phyloP scores from a whole-genome alignment of 495 filamentous ascomycete genomes.

The Articulospora tetracladia region DNA sequence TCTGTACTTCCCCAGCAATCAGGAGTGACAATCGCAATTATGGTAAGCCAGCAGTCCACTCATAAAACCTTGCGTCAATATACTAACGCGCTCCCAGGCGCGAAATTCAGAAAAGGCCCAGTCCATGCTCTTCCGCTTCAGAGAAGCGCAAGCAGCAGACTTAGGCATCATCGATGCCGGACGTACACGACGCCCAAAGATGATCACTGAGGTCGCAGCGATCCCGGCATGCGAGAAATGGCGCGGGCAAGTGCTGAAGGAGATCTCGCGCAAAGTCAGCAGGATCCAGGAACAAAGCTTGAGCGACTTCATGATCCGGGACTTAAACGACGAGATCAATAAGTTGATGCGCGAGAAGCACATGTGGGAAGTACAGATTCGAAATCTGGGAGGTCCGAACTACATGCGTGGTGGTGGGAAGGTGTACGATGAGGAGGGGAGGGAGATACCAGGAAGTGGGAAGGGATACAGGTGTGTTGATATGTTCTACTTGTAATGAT shows the following conservation, averaged over 20 bases:
- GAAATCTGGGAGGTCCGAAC: constrained; percentile 91
- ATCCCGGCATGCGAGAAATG: constrained; percentile 95
- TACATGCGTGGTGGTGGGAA: constrained; percentile 86
- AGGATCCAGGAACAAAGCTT: constrained; percentile 88
- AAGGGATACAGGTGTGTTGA: constrained; percentile 66
- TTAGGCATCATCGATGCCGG: constrained; percentile 92
- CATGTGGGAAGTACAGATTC: constrained; percentile 96
- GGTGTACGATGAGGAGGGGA: constrained; percentile 87
- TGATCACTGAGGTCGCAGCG: constrained; percentile 74
- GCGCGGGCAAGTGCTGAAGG: constrained; percentile 96
- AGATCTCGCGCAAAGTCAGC: constrained; percentile 92
- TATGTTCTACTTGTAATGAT: not conserved
- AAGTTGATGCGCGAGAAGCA: constrained; percentile 98
- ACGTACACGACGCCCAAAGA: constrained; percentile 83
- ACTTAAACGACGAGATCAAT: constrained; percentile 99
- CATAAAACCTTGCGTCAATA: constrained; percentile 1
- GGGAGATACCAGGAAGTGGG: constrained; percentile 84
- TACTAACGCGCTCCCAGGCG: constrained; percentile 34
- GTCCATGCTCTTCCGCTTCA: constrained; percentile 99
- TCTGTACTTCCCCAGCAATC: not conserved
- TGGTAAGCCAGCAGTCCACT: constrained; percentile 13
- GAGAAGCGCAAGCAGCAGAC: constrained; percentile 94
- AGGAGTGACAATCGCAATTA: constrained; percentile 12
- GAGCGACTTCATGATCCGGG: constrained; percentile 93
- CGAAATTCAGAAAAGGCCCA: constrained; percentile 96